phyloP scores from a whole-genome alignment of 345 rosid species.

The Ricinus communis region DNA sequence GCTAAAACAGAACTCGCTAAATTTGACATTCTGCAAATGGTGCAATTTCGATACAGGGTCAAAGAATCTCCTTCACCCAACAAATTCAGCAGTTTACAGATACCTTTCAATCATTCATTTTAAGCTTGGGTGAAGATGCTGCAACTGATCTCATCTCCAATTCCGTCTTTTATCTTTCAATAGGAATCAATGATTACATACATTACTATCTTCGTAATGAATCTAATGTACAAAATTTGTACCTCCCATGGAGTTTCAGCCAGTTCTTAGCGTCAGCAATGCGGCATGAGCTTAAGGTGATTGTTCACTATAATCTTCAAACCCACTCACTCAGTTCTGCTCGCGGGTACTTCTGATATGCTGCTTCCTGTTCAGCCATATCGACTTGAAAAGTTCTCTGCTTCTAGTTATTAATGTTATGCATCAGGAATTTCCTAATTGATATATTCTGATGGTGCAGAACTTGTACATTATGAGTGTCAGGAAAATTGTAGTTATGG shows the following conservation, averaged over 20 bases:
- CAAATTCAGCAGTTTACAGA: slow-evolving; percentile 86
- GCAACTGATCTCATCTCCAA: slow-evolving; percentile 51
- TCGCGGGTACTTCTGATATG: no score
- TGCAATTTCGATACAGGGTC: slow-evolving; percentile 52
- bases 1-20: no score
- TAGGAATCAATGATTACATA: slow-evolving; percentile 87
- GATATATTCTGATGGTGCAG: slow-evolving; percentile 33
- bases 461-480: slow-evolving; percentile 62
- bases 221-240: slow-evolving; percentile 66
- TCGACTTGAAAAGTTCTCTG: neutral
- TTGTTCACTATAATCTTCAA: neutral
- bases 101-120: slow-evolving; percentile 69
- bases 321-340: no score
- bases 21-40: neutral
- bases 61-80: slow-evolving; percentile 73
- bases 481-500: slow-evolving; percentile 79
- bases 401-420: neutral
- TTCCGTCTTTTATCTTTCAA: slow-evolving; percentile 71
- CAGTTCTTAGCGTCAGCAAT: slow-evolving; percentile 66
- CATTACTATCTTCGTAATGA: slow-evolving; percentile 80
- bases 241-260: slow-evolving; percentile 85
- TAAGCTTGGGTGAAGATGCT: slow-evolving; percentile 59
- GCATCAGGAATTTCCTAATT: slow-evolving; percentile 5
- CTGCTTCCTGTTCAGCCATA: neutral
- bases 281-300: slow-evolving; percentile 71